Conservation (phyloP, 2,329 filamentous ascomycete genomes). For the Fusarium tjaetaba region DNA sequence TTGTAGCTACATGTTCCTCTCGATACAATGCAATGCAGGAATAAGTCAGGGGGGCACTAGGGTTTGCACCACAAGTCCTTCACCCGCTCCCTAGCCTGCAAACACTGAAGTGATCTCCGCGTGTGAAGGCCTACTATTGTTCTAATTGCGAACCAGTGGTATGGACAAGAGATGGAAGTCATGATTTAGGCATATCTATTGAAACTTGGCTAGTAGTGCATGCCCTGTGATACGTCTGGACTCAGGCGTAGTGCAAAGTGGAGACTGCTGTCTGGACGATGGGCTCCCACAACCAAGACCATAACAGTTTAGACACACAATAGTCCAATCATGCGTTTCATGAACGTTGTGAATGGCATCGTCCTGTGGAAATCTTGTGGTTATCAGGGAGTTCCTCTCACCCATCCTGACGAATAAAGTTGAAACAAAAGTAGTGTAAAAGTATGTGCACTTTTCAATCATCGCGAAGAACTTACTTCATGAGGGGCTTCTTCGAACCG, state of each 20-base stretch:
- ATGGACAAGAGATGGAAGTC: background rate
- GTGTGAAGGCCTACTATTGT: background rate
- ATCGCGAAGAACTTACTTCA: background rate
- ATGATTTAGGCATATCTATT: background rate
- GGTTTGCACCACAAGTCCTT: background rate
- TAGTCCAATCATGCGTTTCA: background rate
- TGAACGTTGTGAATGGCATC: background rate
- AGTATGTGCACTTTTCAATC: too few relatives aligned
- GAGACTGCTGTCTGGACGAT: background rate
- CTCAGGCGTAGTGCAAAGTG: background rate
- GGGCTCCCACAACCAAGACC: background rate
- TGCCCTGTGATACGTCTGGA: background rate
- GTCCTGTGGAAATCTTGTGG: background rate
- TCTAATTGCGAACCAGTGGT: background rate
- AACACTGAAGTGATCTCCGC: background rate
- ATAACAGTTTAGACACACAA: background rate
- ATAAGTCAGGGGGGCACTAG: background rate
- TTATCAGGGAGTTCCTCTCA: background rate
- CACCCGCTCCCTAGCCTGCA: background rate
- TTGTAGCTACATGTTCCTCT: background rate
- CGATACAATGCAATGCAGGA: background rate
- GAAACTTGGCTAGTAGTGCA: constrained; percentile 8
- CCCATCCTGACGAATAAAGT: too few relatives aligned
- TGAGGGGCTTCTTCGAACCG: background rate
- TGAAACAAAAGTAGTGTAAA: too few relatives aligned